A percentile compares a stretch with the other conserved stretches of the same genome.
Evolutionary conservation across 2,329 filamentous ascomycete genomes (phyloP).

Genomic region (Aspergillus latus): DNA sequence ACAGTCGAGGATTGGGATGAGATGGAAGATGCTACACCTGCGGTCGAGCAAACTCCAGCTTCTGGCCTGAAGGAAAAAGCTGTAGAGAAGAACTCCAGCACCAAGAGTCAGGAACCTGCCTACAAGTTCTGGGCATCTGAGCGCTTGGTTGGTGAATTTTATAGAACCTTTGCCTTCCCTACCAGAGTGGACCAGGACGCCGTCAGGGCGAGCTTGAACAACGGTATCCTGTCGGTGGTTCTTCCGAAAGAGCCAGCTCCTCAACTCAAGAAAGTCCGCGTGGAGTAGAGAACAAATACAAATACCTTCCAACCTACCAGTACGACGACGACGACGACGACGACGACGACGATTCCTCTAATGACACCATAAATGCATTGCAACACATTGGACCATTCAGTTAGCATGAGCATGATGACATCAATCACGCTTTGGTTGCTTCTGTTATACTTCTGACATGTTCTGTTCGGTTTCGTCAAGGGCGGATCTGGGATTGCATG

Average conservation of each 20-base stretch:
- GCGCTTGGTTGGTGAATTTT: slow-evolving; percentile 58
- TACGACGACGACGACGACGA: no score
- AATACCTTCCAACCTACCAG: background rate
- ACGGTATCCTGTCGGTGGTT: slow-evolving; percentile 57
- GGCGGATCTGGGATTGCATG: background rate
- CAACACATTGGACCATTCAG: background rate
- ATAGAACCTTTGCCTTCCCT: slow-evolving; percentile 58
- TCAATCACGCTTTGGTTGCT: background rate
- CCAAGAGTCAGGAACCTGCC: slow-evolving; percentile 15
- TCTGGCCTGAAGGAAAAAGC: slow-evolving; percentile 22
- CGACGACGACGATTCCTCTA: no score
- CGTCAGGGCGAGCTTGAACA: slow-evolving; percentile 59
- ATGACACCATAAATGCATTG: background rate
- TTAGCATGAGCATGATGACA: background rate
- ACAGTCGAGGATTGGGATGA: slow-evolving; percentile 52
- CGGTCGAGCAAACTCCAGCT: background rate
- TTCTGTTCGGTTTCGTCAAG: background rate
- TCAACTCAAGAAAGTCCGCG: slow-evolving; percentile 53
- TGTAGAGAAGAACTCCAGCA: slow-evolving; percentile 10
- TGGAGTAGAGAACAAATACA: slow-evolving; percentile 28
- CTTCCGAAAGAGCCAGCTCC: slow-evolving; percentile 56
- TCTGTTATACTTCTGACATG: background rate
- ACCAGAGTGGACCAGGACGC: slow-evolving; percentile 57
- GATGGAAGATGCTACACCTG: slow-evolving; percentile 3
- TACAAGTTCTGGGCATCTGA: slow-evolving; percentile 59